phyloP scores from a whole-genome alignment of 2,329 filamentous ascomycete species.

The Colletotrichum cuscutae region DNA sequence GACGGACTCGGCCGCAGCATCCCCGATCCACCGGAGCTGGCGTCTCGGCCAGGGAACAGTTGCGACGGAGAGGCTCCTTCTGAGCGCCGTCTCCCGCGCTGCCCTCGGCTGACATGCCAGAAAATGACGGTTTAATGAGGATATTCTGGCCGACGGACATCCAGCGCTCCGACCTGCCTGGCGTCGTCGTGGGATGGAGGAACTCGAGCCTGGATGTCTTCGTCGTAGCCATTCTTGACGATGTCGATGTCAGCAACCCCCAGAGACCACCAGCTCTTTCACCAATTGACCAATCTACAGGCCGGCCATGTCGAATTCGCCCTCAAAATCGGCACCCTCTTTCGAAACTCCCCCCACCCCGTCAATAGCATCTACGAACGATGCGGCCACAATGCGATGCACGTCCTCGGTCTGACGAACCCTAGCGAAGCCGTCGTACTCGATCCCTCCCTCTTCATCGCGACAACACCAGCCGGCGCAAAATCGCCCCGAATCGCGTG shows the following conservation, averaged over 20 bases:
- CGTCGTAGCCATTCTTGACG: slow-evolving; percentile 88
- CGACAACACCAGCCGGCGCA: slow-evolving; percentile 61
- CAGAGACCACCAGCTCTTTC: not conserved
- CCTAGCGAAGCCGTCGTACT: slow-evolving; percentile 61
- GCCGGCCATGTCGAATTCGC: slow-evolving; percentile 87
- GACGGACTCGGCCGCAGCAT: slow-evolving; percentile 66
- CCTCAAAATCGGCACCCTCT: slow-evolving; percentile 82
- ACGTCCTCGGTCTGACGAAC: slow-evolving; percentile 88
- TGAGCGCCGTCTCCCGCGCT: slow-evolving; percentile 57
- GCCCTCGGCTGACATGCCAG: slow-evolving; percentile 67
- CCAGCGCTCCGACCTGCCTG: slow-evolving; percentile 75
- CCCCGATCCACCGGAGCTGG: slow-evolving; percentile 81
- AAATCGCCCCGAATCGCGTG: slow-evolving; percentile 80
- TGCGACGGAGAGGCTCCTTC: slow-evolving; percentile 94
- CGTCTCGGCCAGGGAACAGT: slow-evolving; percentile 94
- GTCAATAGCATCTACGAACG: slow-evolving; percentile 83
- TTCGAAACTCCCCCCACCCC: slow-evolving; percentile 84
- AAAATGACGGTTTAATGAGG: slow-evolving; percentile 91
- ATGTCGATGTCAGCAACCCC: slow-evolving; percentile 78
- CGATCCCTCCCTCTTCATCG: slow-evolving; percentile 77
- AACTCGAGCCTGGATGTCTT: slow-evolving; percentile 93
- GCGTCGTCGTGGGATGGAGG: slow-evolving; percentile 93
- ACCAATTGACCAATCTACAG: slow-evolving; percentile 54
- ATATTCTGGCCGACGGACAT: slow-evolving; percentile 98
- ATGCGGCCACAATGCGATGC: slow-evolving; percentile 84